Conservation (phyloP, 2,329 filamentous ascomycete genomes). For the Colletotrichum shisoi region DNA sequence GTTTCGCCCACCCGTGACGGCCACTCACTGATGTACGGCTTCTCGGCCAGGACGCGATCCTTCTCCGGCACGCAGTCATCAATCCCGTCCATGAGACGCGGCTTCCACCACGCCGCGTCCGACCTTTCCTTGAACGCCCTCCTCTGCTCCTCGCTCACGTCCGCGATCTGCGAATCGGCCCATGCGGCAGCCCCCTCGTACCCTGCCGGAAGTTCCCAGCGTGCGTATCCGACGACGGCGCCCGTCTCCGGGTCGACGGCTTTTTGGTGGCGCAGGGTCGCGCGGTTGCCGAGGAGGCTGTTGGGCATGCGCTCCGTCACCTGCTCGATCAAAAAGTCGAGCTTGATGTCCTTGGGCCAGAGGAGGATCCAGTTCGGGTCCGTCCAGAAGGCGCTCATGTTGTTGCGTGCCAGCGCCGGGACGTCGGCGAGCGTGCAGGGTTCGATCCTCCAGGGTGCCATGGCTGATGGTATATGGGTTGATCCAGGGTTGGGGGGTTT, state of each 20-base stretch:
- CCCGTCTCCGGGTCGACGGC: slow-evolving; percentile 42
- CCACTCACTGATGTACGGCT: slow-evolving; percentile 39
- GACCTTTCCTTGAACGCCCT: slow-evolving; percentile 22
- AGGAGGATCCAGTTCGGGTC: slow-evolving; percentile 42
- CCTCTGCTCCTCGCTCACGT: slow-evolving; percentile 35
- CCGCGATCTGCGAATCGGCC: slow-evolving; percentile 36
- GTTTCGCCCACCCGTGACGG: neutral
- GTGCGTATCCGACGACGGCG: slow-evolving; percentile 41
- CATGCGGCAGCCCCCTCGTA: slow-evolving; percentile 26
- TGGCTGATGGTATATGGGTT: neutral
- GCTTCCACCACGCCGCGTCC: slow-evolving; percentile 35
- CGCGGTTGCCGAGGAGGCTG: slow-evolving; percentile 39
- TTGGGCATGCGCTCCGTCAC: slow-evolving; percentile 37
- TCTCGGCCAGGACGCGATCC: slow-evolving; percentile 22
- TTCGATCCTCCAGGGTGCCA: slow-evolving; percentile 20
- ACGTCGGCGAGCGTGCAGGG: slow-evolving; percentile 41
- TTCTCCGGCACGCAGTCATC: slow-evolving; percentile 33
- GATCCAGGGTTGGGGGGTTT: too few species aligned
- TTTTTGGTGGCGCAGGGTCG: slow-evolving; percentile 40
- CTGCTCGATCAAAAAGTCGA: slow-evolving; percentile 37
- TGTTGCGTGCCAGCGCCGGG: slow-evolving; percentile 41
- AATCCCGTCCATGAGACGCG: slow-evolving; percentile 15
- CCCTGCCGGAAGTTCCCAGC: slow-evolving; percentile 40
- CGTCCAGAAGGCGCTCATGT: slow-evolving; percentile 44
- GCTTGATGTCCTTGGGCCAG: slow-evolving; percentile 27